Conservation (phyloP, 1,284 basidiomycete species). For the Anthracocystis panici-leucophaei region DNA sequence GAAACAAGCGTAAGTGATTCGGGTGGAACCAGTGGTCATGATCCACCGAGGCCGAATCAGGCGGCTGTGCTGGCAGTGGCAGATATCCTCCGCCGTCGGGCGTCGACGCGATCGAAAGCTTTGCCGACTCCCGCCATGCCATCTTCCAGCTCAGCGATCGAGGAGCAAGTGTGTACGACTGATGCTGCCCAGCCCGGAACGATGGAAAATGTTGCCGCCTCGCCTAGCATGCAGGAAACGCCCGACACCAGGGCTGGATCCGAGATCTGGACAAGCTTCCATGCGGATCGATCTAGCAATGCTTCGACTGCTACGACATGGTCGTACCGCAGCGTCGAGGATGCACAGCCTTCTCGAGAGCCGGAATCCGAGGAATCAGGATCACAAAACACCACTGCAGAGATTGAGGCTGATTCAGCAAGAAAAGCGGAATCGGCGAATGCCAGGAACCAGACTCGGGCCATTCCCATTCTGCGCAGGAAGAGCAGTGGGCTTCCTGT, state of each 20-base stretch:
- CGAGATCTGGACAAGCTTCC: conserved; percentile 48
- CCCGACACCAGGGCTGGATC: conserved; percentile 44
- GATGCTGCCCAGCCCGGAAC: not conserved
- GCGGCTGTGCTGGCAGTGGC: conserved; percentile 5
- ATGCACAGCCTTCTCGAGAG: not conserved
- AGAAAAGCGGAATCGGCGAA: not conserved
- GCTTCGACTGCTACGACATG: conserved; percentile 37
- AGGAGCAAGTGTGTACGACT: not conserved
- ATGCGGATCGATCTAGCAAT: conserved; percentile 37
- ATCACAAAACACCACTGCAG: not conserved
- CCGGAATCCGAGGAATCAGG: not conserved
- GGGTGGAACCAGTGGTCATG: conserved; percentile 37
- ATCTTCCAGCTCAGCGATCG: not conserved
- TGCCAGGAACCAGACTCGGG: not conserved
- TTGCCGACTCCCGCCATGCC: conserved; percentile 7
- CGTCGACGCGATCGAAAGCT: conserved; percentile 14
- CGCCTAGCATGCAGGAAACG: conserved; percentile 33
- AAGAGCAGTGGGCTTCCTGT: conserved; percentile 37
- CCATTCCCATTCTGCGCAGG: conserved; percentile 14
- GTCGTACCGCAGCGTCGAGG: conserved; percentile 27
- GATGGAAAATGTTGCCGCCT: conserved; percentile 9
- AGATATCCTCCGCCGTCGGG: conserved; percentile 22
- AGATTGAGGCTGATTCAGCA: not conserved
- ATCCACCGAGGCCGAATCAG: conserved; percentile 29
- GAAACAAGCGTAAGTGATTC: conserved; percentile 33